A percentile compares a stretch with the other conserved stretches of the same genome.
Evolutionary conservation across 192 early-diverging fungal species (phyloP).

Genomic region (Umbelopsis vinacea): DNA sequence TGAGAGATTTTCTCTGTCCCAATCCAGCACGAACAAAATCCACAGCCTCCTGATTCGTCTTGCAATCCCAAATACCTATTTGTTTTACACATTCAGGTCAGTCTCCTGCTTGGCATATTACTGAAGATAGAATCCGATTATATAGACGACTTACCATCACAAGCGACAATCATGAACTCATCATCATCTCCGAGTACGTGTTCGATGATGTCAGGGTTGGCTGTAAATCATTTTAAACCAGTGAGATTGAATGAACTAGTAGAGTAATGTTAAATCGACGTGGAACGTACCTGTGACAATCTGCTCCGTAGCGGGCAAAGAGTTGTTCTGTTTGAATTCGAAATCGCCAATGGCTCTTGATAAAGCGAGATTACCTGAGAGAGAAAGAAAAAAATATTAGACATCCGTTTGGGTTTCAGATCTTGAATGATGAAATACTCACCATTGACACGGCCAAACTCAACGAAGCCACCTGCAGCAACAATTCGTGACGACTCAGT

Average conservation of each 20-base stretch:
- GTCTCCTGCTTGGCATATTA: neutral
- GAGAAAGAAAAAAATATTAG: neutral
- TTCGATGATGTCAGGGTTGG: constrained; percentile 82
- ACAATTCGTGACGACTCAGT: constrained; percentile 85
- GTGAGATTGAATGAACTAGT: neutral
- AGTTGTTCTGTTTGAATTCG: constrained; percentile 93
- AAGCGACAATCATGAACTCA: constrained; percentile 96
- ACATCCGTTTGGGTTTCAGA: neutral
- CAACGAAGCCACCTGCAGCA: constrained; percentile 95
- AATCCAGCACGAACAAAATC: constrained; percentile 82
- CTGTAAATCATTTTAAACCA: constrained; percentile 34
- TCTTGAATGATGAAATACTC: constrained; percentile 24
- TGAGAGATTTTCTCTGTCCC: constrained; percentile 60
- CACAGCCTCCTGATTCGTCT: constrained; percentile 88
- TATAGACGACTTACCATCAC: constrained; percentile 77
- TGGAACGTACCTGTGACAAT: constrained; percentile 79
- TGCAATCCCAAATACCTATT: constrained; percentile 98
- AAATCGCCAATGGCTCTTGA: constrained; percentile 98
- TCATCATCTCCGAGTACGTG: constrained; percentile 64
- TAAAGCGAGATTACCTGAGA: constrained; percentile 86
- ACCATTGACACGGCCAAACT: constrained; percentile 99
- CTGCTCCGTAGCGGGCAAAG: constrained; percentile 83
- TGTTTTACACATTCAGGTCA: neutral
- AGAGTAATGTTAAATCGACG: neutral
- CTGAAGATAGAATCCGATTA: neutral